These are phyloP conservation scores for Bromus sterilis DNA, from an alignment of 176 grass and related monocot species.

Conservation along the genomic window DNA sequence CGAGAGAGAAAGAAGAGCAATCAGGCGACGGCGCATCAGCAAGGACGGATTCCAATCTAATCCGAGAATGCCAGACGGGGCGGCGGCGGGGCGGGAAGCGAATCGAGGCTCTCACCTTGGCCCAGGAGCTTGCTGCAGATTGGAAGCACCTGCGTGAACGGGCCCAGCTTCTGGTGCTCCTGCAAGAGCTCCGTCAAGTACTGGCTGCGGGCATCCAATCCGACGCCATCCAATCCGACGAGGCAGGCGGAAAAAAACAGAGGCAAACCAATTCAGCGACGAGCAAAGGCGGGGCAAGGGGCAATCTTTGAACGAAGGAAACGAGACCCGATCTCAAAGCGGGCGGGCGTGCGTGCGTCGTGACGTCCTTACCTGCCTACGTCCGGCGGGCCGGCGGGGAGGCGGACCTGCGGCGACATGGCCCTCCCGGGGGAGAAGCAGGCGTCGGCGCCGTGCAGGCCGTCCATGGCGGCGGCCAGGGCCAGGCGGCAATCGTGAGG, in stretches of 20 bases:
- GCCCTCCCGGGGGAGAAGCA: slow-evolving; percentile 57
- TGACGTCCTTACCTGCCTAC: slow-evolving; percentile 35
- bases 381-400: slow-evolving; percentile 36
- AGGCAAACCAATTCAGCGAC: slow-evolving; percentile 26
- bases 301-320: too few species aligned
- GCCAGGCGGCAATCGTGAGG: slow-evolving; percentile 22
- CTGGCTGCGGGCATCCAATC: slow-evolving; percentile 45
- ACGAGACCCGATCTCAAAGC: neutral
- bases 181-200: slow-evolving; percentile 82
- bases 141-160: slow-evolving; percentile 91
- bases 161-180: slow-evolving; percentile 82
- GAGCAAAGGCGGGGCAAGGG: too few species aligned
- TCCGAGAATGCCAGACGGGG: slow-evolving; percentile 10
- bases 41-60: slow-evolving; percentile 1
- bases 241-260: neutral
- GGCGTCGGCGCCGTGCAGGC: slow-evolving; percentile 44
- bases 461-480: slow-evolving; percentile 49
- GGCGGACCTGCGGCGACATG: slow-evolving; percentile 51
- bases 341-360: neutral
- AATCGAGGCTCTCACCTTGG: slow-evolving; percentile 47
- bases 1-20: neutral
- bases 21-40: neutral
- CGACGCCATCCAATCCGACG: slow-evolving; percentile 6
- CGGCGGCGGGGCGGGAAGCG: neutral
- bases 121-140: slow-evolving; percentile 69